Conservation (phyloP, 495 filamentous ascomycete species). For the Tuber aestivum region DNA sequence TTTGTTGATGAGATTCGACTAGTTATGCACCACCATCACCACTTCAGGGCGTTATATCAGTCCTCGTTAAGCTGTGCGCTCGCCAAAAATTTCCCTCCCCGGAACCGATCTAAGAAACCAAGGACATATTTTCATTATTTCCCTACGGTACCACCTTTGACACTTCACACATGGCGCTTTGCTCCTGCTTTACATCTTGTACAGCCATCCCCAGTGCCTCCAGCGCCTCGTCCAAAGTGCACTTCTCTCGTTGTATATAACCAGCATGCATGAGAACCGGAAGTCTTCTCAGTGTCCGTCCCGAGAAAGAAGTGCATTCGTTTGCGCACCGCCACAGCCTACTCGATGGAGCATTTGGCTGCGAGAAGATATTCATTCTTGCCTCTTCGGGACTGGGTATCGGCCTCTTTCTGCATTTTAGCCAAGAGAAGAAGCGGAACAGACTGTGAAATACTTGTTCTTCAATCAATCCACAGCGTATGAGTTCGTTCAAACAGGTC, state of each 20-base stretch:
- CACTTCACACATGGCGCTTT: background rate
- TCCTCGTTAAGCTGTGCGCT: background rate
- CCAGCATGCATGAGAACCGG: constrained; percentile 41
- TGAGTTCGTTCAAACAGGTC: constrained; percentile 50
- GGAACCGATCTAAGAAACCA: background rate
- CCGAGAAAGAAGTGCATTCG: constrained; percentile 29
- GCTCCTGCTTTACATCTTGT: constrained; percentile 25
- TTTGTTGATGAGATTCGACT: background rate
- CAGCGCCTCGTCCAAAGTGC: constrained; percentile 32
- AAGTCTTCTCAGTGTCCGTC: constrained; percentile 34
- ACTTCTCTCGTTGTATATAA: constrained; percentile 36
- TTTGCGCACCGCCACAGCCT: constrained; percentile 38
- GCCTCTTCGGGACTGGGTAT: constrained; percentile 38
- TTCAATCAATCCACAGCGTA: constrained; percentile 45
- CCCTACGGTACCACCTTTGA: background rate
- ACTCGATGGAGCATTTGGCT: constrained; percentile 33
- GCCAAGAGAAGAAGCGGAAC: constrained; percentile 5
- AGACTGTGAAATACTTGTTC: constrained; percentile 16
- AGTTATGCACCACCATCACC: background rate
- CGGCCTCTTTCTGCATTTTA: constrained; percentile 10
- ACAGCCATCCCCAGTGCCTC: constrained; percentile 33
- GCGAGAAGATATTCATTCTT: constrained; percentile 34
- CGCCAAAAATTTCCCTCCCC: background rate
- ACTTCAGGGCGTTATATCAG: background rate
- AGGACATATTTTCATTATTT: background rate